Evolutionary conservation across 345 rosid genomes (phyloP).

Genomic region (Ceriops zippeliana): DNA sequence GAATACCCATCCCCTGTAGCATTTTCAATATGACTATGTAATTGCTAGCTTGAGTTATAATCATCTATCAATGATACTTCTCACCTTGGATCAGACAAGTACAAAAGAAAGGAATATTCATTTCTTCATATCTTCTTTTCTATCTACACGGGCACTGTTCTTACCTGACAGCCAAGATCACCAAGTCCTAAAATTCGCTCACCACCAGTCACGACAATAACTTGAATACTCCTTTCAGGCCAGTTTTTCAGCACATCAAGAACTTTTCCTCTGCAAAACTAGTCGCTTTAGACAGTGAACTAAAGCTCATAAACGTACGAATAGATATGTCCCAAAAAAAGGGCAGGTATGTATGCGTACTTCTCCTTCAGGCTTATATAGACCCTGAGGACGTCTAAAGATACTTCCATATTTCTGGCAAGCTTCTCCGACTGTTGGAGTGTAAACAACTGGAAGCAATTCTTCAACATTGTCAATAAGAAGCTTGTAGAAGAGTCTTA

Average conservation of each 20-base stretch:
- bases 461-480: constrained; percentile 25
- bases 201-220: constrained; percentile 25
- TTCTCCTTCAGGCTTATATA: constrained; percentile 25
- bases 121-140: background rate
- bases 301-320: background rate
- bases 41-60: background rate
- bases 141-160: background rate
- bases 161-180: constrained; percentile 29
- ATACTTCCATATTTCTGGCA: constrained; percentile 26
- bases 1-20: constrained; percentile 87
- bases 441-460: constrained; percentile 27
- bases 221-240: constrained; percentile 23
- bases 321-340: background rate
- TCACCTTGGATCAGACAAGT: background rate
- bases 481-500: constrained; percentile 24
- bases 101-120: background rate
- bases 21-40: background rate
- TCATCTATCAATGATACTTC: background rate
- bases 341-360: background rate
- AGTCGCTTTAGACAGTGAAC: background rate
- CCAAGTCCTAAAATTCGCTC: constrained; percentile 27
- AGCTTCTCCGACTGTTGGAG: constrained; percentile 27
- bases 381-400: constrained; percentile 26
- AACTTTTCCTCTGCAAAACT: constrained; percentile 13
- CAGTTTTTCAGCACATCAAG: constrained; percentile 26